A percentile compares a stretch with the other conserved stretches of the same genome.
These are phyloP conservation scores for Fragilaria crotonensis DNA, from an alignment of 108 stramenopile species.

Conservation along the genomic window DNA sequence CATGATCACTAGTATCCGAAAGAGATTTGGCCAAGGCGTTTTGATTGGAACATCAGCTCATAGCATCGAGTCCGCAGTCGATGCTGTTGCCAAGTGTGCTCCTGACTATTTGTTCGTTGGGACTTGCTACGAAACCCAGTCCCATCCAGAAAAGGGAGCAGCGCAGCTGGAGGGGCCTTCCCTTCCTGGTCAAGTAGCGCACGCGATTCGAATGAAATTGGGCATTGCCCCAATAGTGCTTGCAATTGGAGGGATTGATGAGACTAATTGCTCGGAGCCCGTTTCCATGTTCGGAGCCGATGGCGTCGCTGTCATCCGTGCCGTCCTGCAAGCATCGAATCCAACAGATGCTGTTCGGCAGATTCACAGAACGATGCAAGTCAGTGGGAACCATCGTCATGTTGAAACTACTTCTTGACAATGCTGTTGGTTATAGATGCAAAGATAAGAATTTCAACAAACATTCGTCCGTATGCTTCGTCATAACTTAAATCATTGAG, in stretches of 20 bases:
- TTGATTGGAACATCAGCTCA: slow-evolving; percentile 72
- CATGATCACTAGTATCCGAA: slow-evolving; percentile 44
- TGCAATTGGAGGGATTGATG: slow-evolving; percentile 77
- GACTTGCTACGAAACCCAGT: slow-evolving; percentile 63
- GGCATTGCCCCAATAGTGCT: slow-evolving; percentile 29
- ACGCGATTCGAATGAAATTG: not conserved
- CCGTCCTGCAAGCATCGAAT: slow-evolving; percentile 54
- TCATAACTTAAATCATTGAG: too few relatives aligned
- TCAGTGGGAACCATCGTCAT: not conserved
- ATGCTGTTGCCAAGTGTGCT: slow-evolving; percentile 11
- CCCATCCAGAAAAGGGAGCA: slow-evolving; percentile 65
- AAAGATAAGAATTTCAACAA: not conserved
- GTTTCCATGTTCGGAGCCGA: slow-evolving; percentile 57
- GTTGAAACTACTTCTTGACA: not conserved
- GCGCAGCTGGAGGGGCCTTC: slow-evolving; percentile 64
- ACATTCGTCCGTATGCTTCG: too few relatives aligned
- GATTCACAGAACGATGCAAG: slow-evolving; percentile 39
- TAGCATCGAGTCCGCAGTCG: slow-evolving; percentile 46
- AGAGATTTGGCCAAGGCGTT: slow-evolving; percentile 14
- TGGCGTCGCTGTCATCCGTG: slow-evolving; percentile 73
- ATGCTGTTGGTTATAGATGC: not conserved
- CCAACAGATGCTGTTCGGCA: slow-evolving; percentile 27
- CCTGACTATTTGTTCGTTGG: slow-evolving; percentile 79
- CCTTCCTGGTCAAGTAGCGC: slow-evolving; percentile 48
- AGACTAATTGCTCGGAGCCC: slow-evolving; percentile 59